Percentiles rank a stretch among this genome's conserved stretches.
Conservation (phyloP, 805 yeast genomes). For the Yarrowia yakushimensis region DNA sequence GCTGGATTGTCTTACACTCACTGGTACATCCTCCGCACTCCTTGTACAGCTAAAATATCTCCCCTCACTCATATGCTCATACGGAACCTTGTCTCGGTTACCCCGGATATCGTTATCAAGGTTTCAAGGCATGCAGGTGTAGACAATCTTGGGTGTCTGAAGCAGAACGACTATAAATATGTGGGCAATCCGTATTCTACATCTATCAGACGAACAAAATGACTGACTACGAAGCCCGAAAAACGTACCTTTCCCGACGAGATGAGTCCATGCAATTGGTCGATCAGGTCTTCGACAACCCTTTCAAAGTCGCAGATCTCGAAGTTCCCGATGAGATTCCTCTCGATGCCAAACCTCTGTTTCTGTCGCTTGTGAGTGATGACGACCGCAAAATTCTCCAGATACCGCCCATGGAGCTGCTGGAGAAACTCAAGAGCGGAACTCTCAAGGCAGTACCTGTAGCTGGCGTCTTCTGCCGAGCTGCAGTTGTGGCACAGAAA, state of each 20-base stretch:
- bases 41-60: not conserved
- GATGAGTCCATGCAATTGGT: constrained; percentile 1
- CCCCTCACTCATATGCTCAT: not conserved
- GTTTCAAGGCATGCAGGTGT: not conserved
- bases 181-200: too few relatives aligned
- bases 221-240: constrained; percentile 18
- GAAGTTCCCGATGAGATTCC: constrained; percentile 15
- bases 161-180: not conserved
- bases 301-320: constrained; percentile 6
- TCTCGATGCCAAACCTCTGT: constrained; percentile 5
- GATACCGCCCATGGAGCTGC: constrained; percentile 8
- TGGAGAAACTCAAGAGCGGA: not conserved
- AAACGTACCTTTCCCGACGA: constrained; percentile 2
- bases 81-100: not conserved
- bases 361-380: not conserved
- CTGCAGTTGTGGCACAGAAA: constrained; percentile 59
- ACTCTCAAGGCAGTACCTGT: constrained; percentile 44
- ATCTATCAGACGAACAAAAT: too few relatives aligned
- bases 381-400: not conserved
- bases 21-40: not conserved
- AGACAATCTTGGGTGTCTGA: not conserved
- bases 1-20: not conserved
- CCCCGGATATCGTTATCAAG: constrained; percentile 21
- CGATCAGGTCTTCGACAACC: constrained; percentile 3
- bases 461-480: constrained; percentile 52